These are phyloP conservation scores for Diaporthe caulivora DNA, from an alignment of 2,329 filamentous ascomycete species.

Conservation along the genomic window DNA sequence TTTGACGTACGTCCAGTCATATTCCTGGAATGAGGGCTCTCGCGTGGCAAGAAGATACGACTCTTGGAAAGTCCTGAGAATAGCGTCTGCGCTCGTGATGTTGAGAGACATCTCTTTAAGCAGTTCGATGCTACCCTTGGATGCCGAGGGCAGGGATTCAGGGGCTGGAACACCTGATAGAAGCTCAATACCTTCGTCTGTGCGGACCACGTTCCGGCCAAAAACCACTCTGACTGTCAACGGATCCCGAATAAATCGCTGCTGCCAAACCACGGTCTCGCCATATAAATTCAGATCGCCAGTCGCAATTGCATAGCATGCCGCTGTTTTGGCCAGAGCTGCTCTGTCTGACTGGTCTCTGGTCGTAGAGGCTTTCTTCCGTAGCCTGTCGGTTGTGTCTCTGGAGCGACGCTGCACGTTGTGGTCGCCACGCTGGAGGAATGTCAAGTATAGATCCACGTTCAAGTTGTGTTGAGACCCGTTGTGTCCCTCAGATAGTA, in stretches of 20 bases:
- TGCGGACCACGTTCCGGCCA: background rate
- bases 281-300: slow-evolving; percentile 27
- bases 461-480: slow-evolving; percentile 29
- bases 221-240: slow-evolving; percentile 1
- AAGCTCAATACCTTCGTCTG: slow-evolving; percentile 19
- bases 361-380: slow-evolving; percentile 17
- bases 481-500: background rate
- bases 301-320: slow-evolving; percentile 24
- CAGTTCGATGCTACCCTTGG: background rate
- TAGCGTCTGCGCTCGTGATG: slow-evolving; percentile 11
- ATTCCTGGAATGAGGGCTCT: slow-evolving; percentile 28
- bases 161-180: slow-evolving; percentile 6
- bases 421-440: slow-evolving; percentile 2
- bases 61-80: slow-evolving; percentile 30
- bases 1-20: slow-evolving; percentile 18
- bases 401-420: background rate
- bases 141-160: background rate
- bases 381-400: slow-evolving; percentile 7
- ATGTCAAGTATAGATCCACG: slow-evolving; percentile 28
- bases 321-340: slow-evolving; percentile 3
- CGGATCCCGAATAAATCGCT: slow-evolving; percentile 34
- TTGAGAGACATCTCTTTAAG: background rate
- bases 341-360: slow-evolving; percentile 30
- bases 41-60: slow-evolving; percentile 25
- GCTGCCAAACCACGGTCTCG: slow-evolving; percentile 30